phyloP scores from a whole-genome alignment of 129 eudicot genomes.

The Rutidosis leptorrhynchoides region DNA sequence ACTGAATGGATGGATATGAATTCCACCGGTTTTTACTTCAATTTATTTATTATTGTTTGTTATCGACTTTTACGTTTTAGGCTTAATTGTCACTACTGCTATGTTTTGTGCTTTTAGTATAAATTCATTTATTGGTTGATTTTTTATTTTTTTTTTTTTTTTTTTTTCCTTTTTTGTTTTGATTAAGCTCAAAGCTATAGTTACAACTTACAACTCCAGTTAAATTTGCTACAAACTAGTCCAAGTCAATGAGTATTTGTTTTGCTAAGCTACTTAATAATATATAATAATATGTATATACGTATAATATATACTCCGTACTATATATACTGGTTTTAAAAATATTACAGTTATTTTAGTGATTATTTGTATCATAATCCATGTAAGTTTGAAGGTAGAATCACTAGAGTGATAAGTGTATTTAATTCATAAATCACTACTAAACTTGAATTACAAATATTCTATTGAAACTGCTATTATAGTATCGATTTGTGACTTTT shows the following conservation, averaged over 20 bases:
- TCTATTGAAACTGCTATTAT: background rate
- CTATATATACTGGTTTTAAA: background rate
- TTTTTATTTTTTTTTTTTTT: background rate
- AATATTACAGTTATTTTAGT: background rate
- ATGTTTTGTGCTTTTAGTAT: background rate
- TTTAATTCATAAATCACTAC: background rate
- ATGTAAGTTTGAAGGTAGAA: background rate
- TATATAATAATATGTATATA: no score
- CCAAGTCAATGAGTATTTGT: background rate
- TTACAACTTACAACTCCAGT: background rate
- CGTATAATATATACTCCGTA: no score
- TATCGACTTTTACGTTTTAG: conserved; percentile 2
- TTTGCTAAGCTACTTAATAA: conserved; percentile 3
- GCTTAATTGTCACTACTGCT: background rate
- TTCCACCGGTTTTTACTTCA: background rate
- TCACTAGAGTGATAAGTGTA: background rate
- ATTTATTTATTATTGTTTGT: background rate
- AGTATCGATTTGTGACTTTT: background rate
- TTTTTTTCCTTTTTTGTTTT: background rate
- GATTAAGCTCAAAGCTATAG: background rate
- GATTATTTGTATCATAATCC: background rate
- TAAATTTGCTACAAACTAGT: background rate
- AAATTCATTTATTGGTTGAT: background rate
- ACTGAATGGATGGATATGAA: background rate
- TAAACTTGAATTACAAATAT: background rate